phyloP scores from a whole-genome alignment of 208 protist species.

The Tritrichomonas musculus region DNA sequence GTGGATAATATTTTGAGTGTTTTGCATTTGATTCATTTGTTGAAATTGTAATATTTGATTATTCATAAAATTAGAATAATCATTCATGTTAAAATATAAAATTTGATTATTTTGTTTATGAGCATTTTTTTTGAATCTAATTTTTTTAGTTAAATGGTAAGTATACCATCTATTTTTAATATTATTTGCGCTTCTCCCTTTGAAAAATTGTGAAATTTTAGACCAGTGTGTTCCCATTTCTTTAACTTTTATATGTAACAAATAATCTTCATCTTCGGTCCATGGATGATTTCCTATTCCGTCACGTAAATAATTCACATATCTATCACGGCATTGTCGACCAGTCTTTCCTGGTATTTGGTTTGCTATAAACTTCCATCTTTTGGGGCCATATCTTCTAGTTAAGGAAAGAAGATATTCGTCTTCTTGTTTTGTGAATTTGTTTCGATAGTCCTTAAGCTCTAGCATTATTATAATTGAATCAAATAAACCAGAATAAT shows the following conservation, averaged over 20 bases:
- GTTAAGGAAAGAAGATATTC: background rate
- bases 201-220: background rate
- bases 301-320: background rate
- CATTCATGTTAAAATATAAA: too few species aligned
- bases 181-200: background rate
- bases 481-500: too few species aligned
- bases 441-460: background rate
- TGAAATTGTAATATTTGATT: too few species aligned
- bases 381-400: background rate
- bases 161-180: slow-evolving; percentile 14
- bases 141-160: too few species aligned
- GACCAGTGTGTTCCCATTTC: background rate
- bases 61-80: too few species aligned
- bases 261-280: background rate
- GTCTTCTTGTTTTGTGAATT: background rate
- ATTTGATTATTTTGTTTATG: background rate
- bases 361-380: background rate
- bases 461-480: background rate
- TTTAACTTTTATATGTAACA: background rate
- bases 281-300: background rate
- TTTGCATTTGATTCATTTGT: too few species aligned
- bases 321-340: background rate
- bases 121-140: too few species aligned
- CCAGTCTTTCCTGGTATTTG: background rate
- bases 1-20: too few species aligned